phyloP scores from a whole-genome alignment of 441 rosid genomes.

The Mallotus repandus region DNA sequence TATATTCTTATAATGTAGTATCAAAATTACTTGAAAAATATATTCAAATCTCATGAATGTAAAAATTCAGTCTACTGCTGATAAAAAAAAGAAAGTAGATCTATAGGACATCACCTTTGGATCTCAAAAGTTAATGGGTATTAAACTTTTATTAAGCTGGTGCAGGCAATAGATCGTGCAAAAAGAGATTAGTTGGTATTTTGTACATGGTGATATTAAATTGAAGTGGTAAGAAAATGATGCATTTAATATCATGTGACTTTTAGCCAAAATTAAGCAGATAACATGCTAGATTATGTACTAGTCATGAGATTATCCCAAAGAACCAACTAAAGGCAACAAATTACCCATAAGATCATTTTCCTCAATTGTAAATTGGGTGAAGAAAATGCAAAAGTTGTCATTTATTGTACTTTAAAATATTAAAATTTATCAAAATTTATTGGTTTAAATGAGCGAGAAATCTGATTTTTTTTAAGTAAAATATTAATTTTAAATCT shows the following conservation, averaged over 20 bases:
- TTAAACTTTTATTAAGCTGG: neutral
- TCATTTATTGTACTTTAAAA: neutral
- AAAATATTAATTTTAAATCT: too few species aligned
- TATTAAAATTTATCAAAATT: too few species aligned
- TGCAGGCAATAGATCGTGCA: neutral
- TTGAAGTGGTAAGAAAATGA: neutral
- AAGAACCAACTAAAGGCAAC: too few species aligned
- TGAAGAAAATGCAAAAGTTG: neutral
- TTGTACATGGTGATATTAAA: neutral
- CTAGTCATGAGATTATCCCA: neutral
- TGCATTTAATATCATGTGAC: neutral
- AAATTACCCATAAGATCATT: neutral
- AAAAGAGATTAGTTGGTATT: neutral
- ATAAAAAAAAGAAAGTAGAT: neutral
- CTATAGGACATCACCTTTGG: too few species aligned
- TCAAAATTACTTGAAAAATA: too few species aligned
- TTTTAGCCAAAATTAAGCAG: conserved; percentile 1
- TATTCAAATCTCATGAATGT: too few species aligned
- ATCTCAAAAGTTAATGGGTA: neutral
- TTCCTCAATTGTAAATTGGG: neutral
- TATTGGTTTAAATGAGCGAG: too few species aligned
- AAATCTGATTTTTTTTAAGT: too few species aligned
- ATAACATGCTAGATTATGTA: conserved; percentile 13
- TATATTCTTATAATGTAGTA: too few species aligned
- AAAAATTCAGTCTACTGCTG: too few species aligned